Percentiles rank a stretch among this genome's conserved stretches.
Evolutionary conservation across 169 alveolate species (phyloP).

Genomic region (Cryptosporidium sp.): DNA sequence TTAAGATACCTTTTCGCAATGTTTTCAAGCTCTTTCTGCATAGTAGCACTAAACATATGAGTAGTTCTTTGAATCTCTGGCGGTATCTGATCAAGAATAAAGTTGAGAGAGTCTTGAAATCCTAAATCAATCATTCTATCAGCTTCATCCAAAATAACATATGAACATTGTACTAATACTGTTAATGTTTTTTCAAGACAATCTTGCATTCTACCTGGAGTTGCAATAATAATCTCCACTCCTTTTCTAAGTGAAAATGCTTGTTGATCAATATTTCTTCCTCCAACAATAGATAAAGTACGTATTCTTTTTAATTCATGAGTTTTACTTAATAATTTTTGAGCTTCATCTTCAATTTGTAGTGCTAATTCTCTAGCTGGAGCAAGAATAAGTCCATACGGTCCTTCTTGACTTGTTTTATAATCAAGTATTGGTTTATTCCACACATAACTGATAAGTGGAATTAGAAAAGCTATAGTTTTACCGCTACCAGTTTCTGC

Average conservation of each 20-base stretch:
- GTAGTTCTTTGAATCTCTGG: conserved; percentile 89
- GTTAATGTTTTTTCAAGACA: conserved; percentile 92
- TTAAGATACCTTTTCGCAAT: conserved; percentile 92
- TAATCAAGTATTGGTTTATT: conserved; percentile 91
- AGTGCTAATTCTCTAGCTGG: conserved; percentile 96
- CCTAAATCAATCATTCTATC: conserved; percentile 98
- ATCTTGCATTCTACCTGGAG: conserved; percentile 98
- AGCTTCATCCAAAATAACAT: conserved; percentile 97
- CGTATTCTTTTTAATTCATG: conserved; percentile 78
- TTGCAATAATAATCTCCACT: conserved; percentile 95
- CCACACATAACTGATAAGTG: conserved; percentile 91
- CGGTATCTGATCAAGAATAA: conserved; percentile 91
- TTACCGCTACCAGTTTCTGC: conserved; percentile 98
- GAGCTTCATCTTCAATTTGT: conserved; percentile 93
- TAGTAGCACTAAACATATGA: conserved; percentile 96
- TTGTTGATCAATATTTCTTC: conserved; percentile 93
- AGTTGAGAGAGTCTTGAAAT: conserved; percentile 94
- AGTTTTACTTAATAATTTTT: conserved; percentile 84
- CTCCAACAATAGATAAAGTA: conserved; percentile 96
- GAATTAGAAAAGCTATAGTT: conserved; percentile 96
- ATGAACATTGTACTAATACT: conserved; percentile 92
- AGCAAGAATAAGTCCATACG: conserved; percentile 93
- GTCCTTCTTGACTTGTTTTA: conserved; percentile 94
- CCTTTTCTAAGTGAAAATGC: conserved; percentile 93
- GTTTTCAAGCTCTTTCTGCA: conserved; percentile 94